phyloP scores from a whole-genome alignment of 192 early-diverging fungal genomes.

The Nowakowskiella sp. region DNA sequence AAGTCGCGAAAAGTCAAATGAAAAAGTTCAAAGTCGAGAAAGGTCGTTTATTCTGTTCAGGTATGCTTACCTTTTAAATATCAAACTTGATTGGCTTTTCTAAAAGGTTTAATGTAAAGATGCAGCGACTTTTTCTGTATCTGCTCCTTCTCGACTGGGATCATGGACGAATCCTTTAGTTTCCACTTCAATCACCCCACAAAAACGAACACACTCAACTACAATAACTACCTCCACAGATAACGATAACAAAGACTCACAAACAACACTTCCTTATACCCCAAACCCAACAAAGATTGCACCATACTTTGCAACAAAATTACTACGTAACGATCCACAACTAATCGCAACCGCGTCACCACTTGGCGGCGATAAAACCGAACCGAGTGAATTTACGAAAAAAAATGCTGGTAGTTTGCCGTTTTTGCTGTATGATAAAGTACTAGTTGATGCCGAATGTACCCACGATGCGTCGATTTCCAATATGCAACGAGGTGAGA shows the following conservation, averaged over 20 bases:
- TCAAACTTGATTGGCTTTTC: neutral
- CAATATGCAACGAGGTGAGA: constrained; percentile 58
- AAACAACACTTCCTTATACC: constrained; percentile 7
- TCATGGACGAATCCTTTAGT: too few relatives aligned
- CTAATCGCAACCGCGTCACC: too few relatives aligned
- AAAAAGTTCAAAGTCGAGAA: constrained; percentile 57
- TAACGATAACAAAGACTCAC: neutral
- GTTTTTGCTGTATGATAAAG: constrained; percentile 54
- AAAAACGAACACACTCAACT: constrained; percentile 3
- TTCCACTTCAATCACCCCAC: too few relatives aligned
- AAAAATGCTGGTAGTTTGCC: too few relatives aligned
- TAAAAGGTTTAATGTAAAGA: constrained; percentile 30
- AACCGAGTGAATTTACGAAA: too few relatives aligned
- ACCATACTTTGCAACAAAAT: constrained; percentile 71
- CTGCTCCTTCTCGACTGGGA: constrained; percentile 55
- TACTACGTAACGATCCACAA: constrained; percentile 57
- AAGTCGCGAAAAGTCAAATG: constrained; percentile 64
- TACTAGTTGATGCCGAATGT: constrained; percentile 66
- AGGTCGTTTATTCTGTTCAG: constrained; percentile 54
- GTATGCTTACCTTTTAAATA: neutral
- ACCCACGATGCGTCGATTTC: constrained; percentile 86
- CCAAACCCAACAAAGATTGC: constrained; percentile 20
- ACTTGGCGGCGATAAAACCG: too few relatives aligned
- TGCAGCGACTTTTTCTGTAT: constrained; percentile 68
- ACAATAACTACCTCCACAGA: neutral